Base-by-base conservation (phyloP, 345 rosid genomes). In the Citrus inodora region DNA sequence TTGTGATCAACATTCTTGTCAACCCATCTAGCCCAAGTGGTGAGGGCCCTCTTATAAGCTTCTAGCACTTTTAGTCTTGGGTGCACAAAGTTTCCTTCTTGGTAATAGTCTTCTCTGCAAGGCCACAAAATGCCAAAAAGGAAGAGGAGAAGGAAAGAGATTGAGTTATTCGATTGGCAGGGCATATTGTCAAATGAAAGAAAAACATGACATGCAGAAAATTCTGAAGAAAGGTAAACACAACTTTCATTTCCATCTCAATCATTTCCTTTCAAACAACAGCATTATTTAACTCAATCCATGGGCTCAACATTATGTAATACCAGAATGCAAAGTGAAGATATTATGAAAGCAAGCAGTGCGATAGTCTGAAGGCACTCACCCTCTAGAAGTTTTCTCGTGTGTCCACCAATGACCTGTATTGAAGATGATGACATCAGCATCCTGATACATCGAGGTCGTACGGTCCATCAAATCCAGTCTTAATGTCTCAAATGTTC, bases 391-490 rank as follows among this genome's bases (percentile, higher is more conserved):
- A 42, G 98, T 95, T 89, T 95, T 95, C 78, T 93, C 99, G 48
- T 95, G 98, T 25, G 98, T 95, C 99, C 99, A 93, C 98, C 99
- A 91, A 79, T 93, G 99, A 69, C 99, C 99, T 0, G 98, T 91
- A 78, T 93, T 95, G 85, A 93, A 95, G 73, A 93, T 80, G 35
- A 95, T 80, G 67, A 93, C 81, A 75, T 95, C 97, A 30, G 99
- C 93, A 76, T 92, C 96, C 25, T 75, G 84, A 76, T 92, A 95
- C 92, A 81, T 92, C 4, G 88, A 82, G 10, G 94, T 90, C 1
- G 96, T 83, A 73, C 70, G 77, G 79, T 90, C 97, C 94, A 95
- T 93, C 88, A 93, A 51, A 80, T 95, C 99, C 87, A 95, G 84
- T 82, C 98, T 87, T 46, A 95, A 75, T 2, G 97, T 92, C 86